phyloP scores from a whole-genome alignment of 139 green algal species.

The Micromonas commoda region DNA sequence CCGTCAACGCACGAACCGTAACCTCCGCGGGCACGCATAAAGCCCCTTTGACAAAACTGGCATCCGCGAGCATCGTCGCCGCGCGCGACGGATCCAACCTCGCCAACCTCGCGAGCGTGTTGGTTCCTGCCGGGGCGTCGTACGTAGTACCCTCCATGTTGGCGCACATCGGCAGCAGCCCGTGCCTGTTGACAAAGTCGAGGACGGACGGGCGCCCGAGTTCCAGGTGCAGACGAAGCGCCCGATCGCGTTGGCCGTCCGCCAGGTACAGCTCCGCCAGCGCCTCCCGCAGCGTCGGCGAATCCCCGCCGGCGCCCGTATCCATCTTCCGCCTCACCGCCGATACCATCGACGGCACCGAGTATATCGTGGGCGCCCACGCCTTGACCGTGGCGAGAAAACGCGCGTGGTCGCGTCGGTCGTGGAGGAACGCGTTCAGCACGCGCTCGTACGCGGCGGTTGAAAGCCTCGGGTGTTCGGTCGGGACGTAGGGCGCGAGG shows the following conservation, averaged over 20 bases:
- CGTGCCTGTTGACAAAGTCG: slow-evolving; percentile 57
- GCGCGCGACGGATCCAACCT: slow-evolving; percentile 52
- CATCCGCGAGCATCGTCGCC: slow-evolving; percentile 53
- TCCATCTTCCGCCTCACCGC: neutral
- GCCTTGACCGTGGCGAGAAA: slow-evolving; percentile 51
- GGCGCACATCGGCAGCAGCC: slow-evolving; percentile 43
- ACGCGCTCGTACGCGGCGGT: slow-evolving; percentile 61
- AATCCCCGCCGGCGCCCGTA: neutral
- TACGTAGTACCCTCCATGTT: no score
- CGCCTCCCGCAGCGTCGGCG: slow-evolving; percentile 52
- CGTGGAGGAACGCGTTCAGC: slow-evolving; percentile 54
- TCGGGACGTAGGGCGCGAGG: slow-evolving; percentile 70
- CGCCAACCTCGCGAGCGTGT: slow-evolving; percentile 48
- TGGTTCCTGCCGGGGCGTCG: slow-evolving; percentile 11
- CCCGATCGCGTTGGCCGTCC: slow-evolving; percentile 65
- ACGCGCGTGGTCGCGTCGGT: slow-evolving; percentile 49
- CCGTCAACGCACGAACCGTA: slow-evolving; percentile 3
- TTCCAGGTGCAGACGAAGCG: slow-evolving; percentile 64
- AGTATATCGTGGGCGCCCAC: slow-evolving; percentile 49
- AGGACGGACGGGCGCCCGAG: slow-evolving; percentile 50
- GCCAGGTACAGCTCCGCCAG: slow-evolving; percentile 72
- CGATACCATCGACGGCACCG: slow-evolving; percentile 23
- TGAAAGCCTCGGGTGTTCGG: slow-evolving; percentile 50
- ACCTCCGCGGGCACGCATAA: slow-evolving; percentile 26
- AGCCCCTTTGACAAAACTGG: no score